phyloP scores from a whole-genome alignment of 768 basidiomycete genomes.

The Lactifluus rugatus region DNA sequence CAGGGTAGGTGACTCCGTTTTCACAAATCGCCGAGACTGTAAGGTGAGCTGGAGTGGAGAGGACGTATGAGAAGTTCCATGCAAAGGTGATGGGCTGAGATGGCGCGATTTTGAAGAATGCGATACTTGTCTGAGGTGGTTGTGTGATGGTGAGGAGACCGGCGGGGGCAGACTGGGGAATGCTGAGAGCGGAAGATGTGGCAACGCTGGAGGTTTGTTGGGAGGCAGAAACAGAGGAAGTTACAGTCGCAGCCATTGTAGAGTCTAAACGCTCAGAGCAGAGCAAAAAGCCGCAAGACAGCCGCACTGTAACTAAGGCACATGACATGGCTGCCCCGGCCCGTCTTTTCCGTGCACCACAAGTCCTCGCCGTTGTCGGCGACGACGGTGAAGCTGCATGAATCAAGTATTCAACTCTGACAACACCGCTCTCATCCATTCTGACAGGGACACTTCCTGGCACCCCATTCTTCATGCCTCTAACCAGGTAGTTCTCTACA shows the following conservation, averaged over 20 bases:
- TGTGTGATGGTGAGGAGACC: slow-evolving; percentile 68
- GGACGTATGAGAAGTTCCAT: slow-evolving; percentile 78
- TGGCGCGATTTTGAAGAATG: slow-evolving; percentile 81
- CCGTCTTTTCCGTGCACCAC: too few relatives aligned
- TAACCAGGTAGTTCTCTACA: slow-evolving; percentile 82
- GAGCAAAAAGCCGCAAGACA: too few relatives aligned
- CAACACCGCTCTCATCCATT: slow-evolving; percentile 18
- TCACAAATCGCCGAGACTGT: slow-evolving; percentile 76
- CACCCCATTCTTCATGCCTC: slow-evolving; percentile 74
- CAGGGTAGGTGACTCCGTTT: slow-evolving; percentile 84
- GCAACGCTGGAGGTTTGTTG: neutral
- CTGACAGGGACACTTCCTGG: slow-evolving; percentile 39
- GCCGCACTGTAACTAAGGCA: too few relatives aligned
- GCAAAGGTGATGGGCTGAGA: slow-evolving; percentile 73
- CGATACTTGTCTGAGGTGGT: slow-evolving; percentile 71
- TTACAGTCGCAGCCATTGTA: too few relatives aligned
- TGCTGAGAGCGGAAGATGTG: slow-evolving; percentile 18
- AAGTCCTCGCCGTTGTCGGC: too few relatives aligned
- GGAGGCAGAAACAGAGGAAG: neutral
- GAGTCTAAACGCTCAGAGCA: too few relatives aligned
- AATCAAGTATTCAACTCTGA: neutral
- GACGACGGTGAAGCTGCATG: too few relatives aligned
- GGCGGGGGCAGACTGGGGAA: slow-evolving; percentile 45
- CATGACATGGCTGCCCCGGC: too few relatives aligned
- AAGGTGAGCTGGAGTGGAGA: slow-evolving; percentile 59